phyloP scores from a whole-genome alignment of 1,139 yeast species.

The Candida albicans region DNA sequence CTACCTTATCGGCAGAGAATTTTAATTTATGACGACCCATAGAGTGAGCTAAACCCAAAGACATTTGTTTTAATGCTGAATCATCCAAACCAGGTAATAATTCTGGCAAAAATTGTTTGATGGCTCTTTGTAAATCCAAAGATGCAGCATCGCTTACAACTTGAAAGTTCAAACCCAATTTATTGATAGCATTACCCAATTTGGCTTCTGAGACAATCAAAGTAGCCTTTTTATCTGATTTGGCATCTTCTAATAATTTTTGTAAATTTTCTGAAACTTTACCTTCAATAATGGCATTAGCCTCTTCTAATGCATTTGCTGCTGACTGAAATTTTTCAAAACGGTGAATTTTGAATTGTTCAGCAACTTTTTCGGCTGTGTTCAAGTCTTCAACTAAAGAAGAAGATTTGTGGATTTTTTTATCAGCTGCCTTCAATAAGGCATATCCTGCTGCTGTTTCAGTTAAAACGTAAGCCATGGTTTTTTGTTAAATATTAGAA shows the following conservation, averaged over 20 bases:
- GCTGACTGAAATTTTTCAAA: conserved; percentile 94
- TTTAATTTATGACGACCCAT: conserved; percentile 97
- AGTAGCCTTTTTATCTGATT: conserved; percentile 86
- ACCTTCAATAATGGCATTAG: conserved; percentile 89
- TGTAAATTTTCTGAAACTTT: conserved; percentile 85
- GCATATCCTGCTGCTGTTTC: conserved; percentile 99
- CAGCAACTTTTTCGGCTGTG: conserved; percentile 76
- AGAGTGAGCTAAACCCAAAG: conserved; percentile 95
- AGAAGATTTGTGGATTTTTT: conserved; percentile 88
- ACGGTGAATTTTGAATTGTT: conserved; percentile 86
- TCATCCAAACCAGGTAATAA: conserved; percentile 91
- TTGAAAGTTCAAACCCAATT: conserved; percentile 82
- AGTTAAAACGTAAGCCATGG: conserved; percentile 91
- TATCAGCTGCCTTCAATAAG: conserved; percentile 93
- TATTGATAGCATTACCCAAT: conserved; percentile 94
- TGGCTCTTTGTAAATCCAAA: conserved; percentile 90
- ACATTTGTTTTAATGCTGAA: conserved; percentile 85
- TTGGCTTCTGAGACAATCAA: conserved; percentile 93
- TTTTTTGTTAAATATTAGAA: conserved; percentile 1
- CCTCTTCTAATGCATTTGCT: conserved; percentile 94
- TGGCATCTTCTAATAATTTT: conserved; percentile 72
- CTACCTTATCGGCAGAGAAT: conserved; percentile 96
- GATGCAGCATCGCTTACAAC: conserved; percentile 95
- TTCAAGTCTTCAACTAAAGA: conserved; percentile 74
- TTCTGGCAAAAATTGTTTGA: conserved; percentile 90